Conservation (phyloP, 768 basidiomycete species). For the Leucogyrophana mollusca region DNA sequence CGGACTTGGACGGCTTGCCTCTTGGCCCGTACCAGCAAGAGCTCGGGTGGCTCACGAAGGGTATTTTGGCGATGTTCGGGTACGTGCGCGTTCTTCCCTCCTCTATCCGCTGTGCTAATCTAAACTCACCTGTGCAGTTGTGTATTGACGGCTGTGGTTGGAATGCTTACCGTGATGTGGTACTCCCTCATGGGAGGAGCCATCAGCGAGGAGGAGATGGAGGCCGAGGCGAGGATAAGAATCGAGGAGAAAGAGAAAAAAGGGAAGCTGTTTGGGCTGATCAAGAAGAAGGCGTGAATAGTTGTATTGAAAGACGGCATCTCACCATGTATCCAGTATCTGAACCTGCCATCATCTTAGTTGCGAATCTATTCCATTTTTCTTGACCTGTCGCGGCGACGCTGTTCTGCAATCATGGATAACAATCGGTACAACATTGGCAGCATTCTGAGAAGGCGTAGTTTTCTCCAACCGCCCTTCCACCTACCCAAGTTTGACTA, state of each 20-base stretch:
- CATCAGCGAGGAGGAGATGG: conserved; percentile 73
- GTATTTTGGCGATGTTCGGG: conserved; percentile 67
- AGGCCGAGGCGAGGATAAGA: conserved; percentile 55
- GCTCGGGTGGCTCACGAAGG: conserved; percentile 64
- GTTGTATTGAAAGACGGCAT: too few relatives aligned
- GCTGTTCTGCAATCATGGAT: too few relatives aligned
- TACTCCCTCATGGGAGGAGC: conserved; percentile 64
- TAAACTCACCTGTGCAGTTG: conserved; percentile 39
- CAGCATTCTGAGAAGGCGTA: too few relatives aligned
- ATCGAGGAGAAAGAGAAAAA: conserved; percentile 55
- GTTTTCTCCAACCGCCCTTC: too few relatives aligned
- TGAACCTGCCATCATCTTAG: too few relatives aligned
- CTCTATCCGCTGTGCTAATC: not conserved
- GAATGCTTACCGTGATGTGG: conserved; percentile 78
- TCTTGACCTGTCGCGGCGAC: too few relatives aligned
- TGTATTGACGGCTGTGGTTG: conserved; percentile 75
- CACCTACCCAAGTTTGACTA: too few relatives aligned
- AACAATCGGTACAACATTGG: too few relatives aligned
- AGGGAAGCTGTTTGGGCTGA: conserved; percentile 40
- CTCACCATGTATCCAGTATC: too few relatives aligned
- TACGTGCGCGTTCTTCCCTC: conserved; percentile 24
- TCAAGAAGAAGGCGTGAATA: not conserved
- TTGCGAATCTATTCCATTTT: too few relatives aligned
- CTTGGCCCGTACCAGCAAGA: conserved; percentile 66
- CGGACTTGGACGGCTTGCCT: conserved; percentile 59